Base-by-base conservation (phyloP, 148 eudicot species). In the Arctostaphylos glauca region DNA sequence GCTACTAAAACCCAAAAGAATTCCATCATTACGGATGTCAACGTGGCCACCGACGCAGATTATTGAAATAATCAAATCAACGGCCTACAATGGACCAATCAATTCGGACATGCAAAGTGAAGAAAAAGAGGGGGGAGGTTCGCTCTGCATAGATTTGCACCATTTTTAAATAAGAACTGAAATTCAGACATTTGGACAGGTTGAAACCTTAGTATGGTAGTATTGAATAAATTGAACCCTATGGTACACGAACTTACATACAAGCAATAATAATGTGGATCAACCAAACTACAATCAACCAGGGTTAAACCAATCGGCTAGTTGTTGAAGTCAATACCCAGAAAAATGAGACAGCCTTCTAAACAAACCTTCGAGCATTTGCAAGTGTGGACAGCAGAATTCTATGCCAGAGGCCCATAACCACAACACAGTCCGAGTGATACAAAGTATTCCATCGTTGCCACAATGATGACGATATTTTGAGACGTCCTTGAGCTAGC, bases 401-500 rank as follows among this genome's bases (percentile, higher is more conserved):
- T 58, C 2, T 19, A 76, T 4, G 78, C 80, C 47, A 9, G 15
- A 74, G 47, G 38, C n/a, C 70, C 84, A 46, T 54, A 14, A 54
- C 10, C 9, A 6, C 15, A 64, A 47, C 50, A 64, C 41, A 19
- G 52, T 64, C 16, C 31, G 44, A 82, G 62, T 49, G 71, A 12
- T 41, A 48, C 76, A 5, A 21, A 68, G 43, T 43, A 78, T 43
- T n/a, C 66, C 73, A 75, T 12, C 43, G 6, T 6, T 31, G 18
- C 60, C 76, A 76, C 7, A n/a, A 82, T 23, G 25, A 54, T 43
- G 13, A 31, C 21, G 31, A 76, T 52, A 77, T 78, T 74, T 56
- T 73, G 41, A 74, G 52, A 68, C 60, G 31, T 15, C 18, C 15
- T 21, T 83, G 41, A 44, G 75, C 87, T 87, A 94, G 82, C 90